Evolutionary conservation across 2,329 filamentous ascomycete species (phyloP), one percentile per base, ranked within the genome.

Genomic region (Ophiosphaerella korrae): DNA sequence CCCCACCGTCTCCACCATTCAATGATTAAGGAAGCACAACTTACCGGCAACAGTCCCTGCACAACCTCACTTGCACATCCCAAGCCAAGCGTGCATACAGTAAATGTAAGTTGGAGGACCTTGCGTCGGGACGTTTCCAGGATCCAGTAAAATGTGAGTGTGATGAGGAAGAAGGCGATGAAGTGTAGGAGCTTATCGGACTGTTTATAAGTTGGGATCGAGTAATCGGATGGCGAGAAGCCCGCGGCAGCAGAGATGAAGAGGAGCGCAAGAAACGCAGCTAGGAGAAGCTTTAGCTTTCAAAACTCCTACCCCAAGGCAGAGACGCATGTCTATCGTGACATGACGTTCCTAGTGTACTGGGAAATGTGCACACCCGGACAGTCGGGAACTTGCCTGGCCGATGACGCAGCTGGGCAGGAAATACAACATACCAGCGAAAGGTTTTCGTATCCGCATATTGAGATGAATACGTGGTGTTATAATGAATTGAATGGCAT

Each of bases 111-210:
- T 74, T 99, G 88, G 42, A 96, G 79, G 16, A 86, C 88, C 62
- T 93, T 89, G 44, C 93, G 87, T 56, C 94, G 89, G 57, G 87
- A 88, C 45, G 92, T 95, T 73, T 99, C 94, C 64, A 97, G 77
- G 70, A 97, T 89, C 92, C 94, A 99, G 84, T 99, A 99, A 82
- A 97, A 97, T 62, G 84, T 71, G 37, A 89, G 75, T 13, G 93
- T 96, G 45, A 99, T 83, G 60, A 90, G 71, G 81, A 97, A 96
- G 80, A 99, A 97, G 65, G 89, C 92, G 51, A 92, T 55, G 64
- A 89, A 82, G 75, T 97, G 94, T 24, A 97, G 82, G 67, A 89
- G 79, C 76, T 99, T 97, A 82, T 97, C 92, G 79, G 75, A 78
- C 53, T 80, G 77, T 52, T 95, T 92, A 71, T 93, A 83, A 66